Percentiles rank a stretch among this genome's conserved stretches.
These are phyloP conservation scores for Phytophthora constricta DNA, from an alignment of 352 stramenopile species.

Conservation along the genomic window DNA sequence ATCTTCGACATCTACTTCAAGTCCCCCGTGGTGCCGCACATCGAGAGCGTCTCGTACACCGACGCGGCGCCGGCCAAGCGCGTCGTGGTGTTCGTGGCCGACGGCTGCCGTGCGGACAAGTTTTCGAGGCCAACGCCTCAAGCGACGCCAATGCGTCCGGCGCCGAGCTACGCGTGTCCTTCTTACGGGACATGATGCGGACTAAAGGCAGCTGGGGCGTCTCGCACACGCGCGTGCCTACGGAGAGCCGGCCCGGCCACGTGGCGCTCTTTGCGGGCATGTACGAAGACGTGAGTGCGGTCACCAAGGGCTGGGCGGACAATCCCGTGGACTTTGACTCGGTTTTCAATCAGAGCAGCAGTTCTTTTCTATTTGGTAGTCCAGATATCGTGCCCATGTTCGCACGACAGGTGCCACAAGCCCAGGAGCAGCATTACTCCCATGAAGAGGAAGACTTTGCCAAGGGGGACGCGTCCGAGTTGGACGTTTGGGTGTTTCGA, in stretches of 20 bases:
- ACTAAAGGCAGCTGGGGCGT: conserved; percentile 75
- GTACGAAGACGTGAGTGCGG: conserved; percentile 89
- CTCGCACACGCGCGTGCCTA: conserved; percentile 88
- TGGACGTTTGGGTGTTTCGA: conserved; percentile 84
- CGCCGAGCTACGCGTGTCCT: conserved; percentile 50
- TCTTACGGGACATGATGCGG: conserved; percentile 67
- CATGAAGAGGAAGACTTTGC: conserved; percentile 85
- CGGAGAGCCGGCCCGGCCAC: conserved; percentile 82
- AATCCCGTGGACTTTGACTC: conserved; percentile 91
- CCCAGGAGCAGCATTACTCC: conserved; percentile 75
- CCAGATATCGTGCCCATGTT: conserved; percentile 91
- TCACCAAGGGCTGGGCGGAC: conserved; percentile 89
- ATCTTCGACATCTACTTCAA: conserved; percentile 94
- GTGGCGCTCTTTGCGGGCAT: conserved; percentile 88
- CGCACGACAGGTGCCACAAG: conserved; percentile 73
- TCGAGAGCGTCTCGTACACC: conserved; percentile 58
- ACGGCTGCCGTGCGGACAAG: conserved; percentile 85
- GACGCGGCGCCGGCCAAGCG: conserved; percentile 57
- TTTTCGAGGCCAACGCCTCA: conserved; percentile 76
- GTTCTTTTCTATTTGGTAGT: conserved; percentile 78
- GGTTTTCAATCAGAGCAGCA: conserved; percentile 82
- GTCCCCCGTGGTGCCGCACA: conserved; percentile 75
- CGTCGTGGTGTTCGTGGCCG: conserved; percentile 84
- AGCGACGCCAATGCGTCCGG: too few relatives aligned
- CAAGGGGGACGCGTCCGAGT: conserved; percentile 62